These are phyloP conservation scores for Xylaria flabelliformis DNA, from an alignment of 495 filamentous ascomycete species.

Conservation along the genomic window DNA sequence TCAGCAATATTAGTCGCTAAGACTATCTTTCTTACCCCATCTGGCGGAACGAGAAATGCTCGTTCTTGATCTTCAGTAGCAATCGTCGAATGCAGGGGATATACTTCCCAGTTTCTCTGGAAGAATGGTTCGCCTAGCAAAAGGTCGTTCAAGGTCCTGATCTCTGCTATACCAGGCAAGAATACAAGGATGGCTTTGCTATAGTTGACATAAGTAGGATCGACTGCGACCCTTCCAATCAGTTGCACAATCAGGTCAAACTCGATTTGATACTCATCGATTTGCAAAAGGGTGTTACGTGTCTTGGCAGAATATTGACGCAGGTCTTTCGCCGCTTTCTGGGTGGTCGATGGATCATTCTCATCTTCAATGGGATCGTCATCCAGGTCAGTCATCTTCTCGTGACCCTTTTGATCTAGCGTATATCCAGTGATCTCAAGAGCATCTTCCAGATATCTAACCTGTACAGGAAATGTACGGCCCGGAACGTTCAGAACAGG, in stretches of 20 bases:
- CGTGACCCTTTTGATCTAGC: constrained; percentile 56
- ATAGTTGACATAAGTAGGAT: constrained; percentile 67
- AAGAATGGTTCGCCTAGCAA: constrained; percentile 75
- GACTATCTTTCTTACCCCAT: constrained; percentile 85
- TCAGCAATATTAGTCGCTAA: constrained; percentile 97
- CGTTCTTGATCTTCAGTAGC: constrained; percentile 95
- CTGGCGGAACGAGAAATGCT: constrained; percentile 84
- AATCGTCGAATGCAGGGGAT: constrained; percentile 90
- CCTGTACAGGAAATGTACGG: constrained; percentile 88
- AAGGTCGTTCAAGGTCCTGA: constrained; percentile 83
- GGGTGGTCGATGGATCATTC: constrained; percentile 48
- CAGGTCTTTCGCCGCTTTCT: constrained; percentile 62
- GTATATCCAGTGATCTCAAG: constrained; percentile 79
- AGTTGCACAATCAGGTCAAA: constrained; percentile 80
- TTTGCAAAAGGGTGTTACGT: constrained; percentile 69
- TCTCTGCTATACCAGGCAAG: constrained; percentile 91
- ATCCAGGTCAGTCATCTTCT: constrained; percentile 59
- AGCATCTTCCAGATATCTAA: constrained; percentile 89
- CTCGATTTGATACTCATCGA: constrained; percentile 88
- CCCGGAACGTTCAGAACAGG: constrained; percentile 90
- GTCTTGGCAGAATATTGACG: constrained; percentile 76
- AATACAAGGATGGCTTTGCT: constrained; percentile 95
- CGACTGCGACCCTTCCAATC: constrained; percentile 72
- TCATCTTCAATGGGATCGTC: constrained; percentile 62
- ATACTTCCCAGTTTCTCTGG: constrained; percentile 73